Conservation (phyloP, 306 rosid species). For the Rubus idaeus region DNA sequence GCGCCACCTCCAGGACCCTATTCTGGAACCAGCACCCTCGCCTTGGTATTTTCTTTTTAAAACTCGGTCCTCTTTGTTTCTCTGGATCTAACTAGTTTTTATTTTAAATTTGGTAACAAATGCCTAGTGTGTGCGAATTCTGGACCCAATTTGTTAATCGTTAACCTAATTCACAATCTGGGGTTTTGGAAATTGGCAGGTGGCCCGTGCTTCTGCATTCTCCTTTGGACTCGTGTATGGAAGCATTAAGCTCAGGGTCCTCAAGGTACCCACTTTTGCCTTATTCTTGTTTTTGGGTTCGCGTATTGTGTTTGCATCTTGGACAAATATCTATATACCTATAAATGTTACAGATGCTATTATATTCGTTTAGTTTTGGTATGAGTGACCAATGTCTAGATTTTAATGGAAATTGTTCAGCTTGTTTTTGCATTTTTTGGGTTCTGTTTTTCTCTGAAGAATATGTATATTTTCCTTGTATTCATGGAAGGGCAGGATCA, state of each 20-base stretch:
- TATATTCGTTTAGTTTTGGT: neutral
- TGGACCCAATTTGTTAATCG: neutral
- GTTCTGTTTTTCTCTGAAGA: too few relatives aligned
- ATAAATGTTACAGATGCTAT: too few relatives aligned
- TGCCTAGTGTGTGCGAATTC: too few relatives aligned
- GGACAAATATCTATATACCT: too few relatives aligned
- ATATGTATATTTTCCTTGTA: too few relatives aligned
- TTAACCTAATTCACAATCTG: neutral
- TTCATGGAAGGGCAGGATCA: neutral
- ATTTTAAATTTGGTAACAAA: too few relatives aligned
- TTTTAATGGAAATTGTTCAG: too few relatives aligned
- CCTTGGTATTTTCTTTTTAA: conserved; percentile 49
- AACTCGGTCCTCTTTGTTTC: neutral
- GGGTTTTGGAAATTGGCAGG: conserved; percentile 43
- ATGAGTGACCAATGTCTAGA: neutral
- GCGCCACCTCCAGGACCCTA: conserved; percentile 87
- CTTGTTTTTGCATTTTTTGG: too few relatives aligned
- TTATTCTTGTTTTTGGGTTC: neutral
- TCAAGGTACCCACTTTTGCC: conserved; percentile 49
- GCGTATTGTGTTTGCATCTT: too few relatives aligned
- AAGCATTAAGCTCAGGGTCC: conserved; percentile 72
- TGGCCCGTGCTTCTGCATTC: conserved; percentile 88
- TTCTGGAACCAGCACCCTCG: conserved; percentile 88
- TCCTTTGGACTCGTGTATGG: conserved; percentile 86
- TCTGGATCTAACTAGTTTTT: neutral